A percentile compares a stretch with the other conserved stretches of the same genome.
phyloP scores from a whole-genome alignment of 441 rosid species.

The Euphorbia corollata region DNA sequence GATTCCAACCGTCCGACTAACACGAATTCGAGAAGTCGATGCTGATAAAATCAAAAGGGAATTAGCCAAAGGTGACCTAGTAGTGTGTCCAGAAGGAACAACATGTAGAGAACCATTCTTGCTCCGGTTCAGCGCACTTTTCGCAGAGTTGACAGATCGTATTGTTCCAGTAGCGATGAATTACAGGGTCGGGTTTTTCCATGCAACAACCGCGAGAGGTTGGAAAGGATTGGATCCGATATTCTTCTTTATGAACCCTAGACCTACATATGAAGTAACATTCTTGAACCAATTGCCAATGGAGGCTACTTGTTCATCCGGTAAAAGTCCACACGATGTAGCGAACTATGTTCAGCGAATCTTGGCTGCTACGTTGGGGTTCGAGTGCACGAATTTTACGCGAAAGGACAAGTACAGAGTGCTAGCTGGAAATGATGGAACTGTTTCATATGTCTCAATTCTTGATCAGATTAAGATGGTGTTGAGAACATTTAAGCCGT shows the following conservation, averaged over 20 bases:
- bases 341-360: slow-evolving; percentile 85
- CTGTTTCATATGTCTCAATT: slow-evolving; percentile 47
- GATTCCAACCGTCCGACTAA: slow-evolving; percentile 49
- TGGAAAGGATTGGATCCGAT: slow-evolving; percentile 85
- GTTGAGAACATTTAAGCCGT: slow-evolving; percentile 54
- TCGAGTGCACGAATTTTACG: slow-evolving; percentile 83
- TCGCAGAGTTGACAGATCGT: slow-evolving; percentile 71
- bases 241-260: slow-evolving; percentile 91
- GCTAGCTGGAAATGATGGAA: slow-evolving; percentile 83
- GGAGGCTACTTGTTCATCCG: slow-evolving; percentile 76
- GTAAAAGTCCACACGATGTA: slow-evolving; percentile 81
- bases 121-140: slow-evolving; percentile 73
- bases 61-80: slow-evolving; percentile 58
- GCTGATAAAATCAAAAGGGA: slow-evolving; percentile 12
- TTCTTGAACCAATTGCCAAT: slow-evolving; percentile 69
- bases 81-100: slow-evolving; percentile 83
- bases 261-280: slow-evolving; percentile 81
- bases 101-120: slow-evolving; percentile 87
- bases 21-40: too few relatives aligned
- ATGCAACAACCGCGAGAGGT: slow-evolving; percentile 85
- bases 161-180: slow-evolving; percentile 91
- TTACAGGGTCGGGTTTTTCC: slow-evolving; percentile 83
- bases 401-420: slow-evolving; percentile 80
- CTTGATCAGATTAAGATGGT: slow-evolving; percentile 46
- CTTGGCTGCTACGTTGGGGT: slow-evolving; percentile 79